Percentiles rank a stretch among this genome's conserved stretches.
These are phyloP conservation scores for Suhomyces vadensis DNA, from an alignment of 805 yeast genomes.

Conservation along the genomic window DNA sequence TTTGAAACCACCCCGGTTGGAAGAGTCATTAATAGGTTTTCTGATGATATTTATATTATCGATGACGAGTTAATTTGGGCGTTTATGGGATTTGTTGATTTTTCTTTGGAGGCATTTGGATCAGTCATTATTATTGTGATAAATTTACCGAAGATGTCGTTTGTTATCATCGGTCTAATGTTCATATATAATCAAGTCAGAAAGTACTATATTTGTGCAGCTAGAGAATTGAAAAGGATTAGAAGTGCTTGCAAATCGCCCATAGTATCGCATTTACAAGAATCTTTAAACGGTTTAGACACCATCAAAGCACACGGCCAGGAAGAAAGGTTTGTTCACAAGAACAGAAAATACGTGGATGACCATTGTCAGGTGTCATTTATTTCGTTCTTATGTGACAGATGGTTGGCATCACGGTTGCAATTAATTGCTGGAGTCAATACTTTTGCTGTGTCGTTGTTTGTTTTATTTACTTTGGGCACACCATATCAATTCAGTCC, in stretches of 20 bases:
- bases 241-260: constrained; percentile 34
- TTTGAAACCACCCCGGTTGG: constrained; percentile 46
- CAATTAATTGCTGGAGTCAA: constrained; percentile 37
- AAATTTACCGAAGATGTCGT: constrained; percentile 34
- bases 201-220: constrained; percentile 33
- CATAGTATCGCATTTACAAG: constrained; percentile 37
- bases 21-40: constrained; percentile 39
- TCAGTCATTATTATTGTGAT: constrained; percentile 32
- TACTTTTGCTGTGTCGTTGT: constrained; percentile 29
- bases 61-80: constrained; percentile 37
- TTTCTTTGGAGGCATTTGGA: constrained; percentile 24
- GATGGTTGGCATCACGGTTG: constrained; percentile 42
- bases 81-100: constrained; percentile 24
- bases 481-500: constrained; percentile 27
- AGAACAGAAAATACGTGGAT: constrained; percentile 26
- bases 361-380: constrained; percentile 22
- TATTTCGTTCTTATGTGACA: constrained; percentile 24
- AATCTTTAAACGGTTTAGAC: constrained; percentile 37
- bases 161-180: constrained; percentile 26
- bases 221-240: constrained; percentile 36
- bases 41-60: constrained; percentile 36
- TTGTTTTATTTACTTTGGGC: constrained; percentile 28
- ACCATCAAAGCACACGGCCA: constrained; percentile 36
- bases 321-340: constrained; percentile 28
- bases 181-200: constrained; percentile 34